Evolutionary conservation across 2,329 filamentous ascomycete species (phyloP), one percentile per base, ranked within the genome.

Genomic region (Claviceps maximensis): DNA sequence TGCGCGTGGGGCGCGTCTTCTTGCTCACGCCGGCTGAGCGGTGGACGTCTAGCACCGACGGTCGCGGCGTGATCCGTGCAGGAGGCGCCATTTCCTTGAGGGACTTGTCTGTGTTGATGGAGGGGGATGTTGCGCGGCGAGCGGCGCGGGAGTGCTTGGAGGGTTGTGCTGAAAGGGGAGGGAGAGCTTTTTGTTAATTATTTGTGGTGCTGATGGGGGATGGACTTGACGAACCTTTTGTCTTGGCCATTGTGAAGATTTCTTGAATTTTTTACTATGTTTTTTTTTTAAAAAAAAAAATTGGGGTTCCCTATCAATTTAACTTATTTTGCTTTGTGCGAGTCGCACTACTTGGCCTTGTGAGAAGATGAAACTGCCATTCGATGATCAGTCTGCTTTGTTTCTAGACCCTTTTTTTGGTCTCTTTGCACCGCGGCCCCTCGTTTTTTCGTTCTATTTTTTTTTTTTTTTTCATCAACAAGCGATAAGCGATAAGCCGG

Each of bases 61-160:
- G 80, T 4, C 82, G 78, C 55, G 71, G 19, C 12, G 13, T 15
- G 0, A 21, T 23, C 19, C 27, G 56, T 74, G 69, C 57, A 64
- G 52, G 9, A 48, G 75, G 72, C 55, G 75, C 71, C 54, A 77
- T 68, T 40, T 79, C 71, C 63, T 84, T 85, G 23, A 87, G 73
- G 7, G 83, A 85, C 69, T 86, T 86, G 74, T 87, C 83, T 45
- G 79, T 78, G 68, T 86, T 71, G 67, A 87, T 82, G 61, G 81
- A 75, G 27, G 85, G 83, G 4, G 84, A 86, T 17, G 80, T 80
- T 47, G 84, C 86, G 17, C 87, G 82, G 63, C 86, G 80, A 42
- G 85, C 84, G 54, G 84, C 85, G 58, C 87, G 84, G 51, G 87
- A 90, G 71, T 84, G 85, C 54, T 81, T 68, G 4, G 85, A 87